phyloP scores from a whole-genome alignment of 352 stramenopile species.

The Pythium plurisporium region DNA sequence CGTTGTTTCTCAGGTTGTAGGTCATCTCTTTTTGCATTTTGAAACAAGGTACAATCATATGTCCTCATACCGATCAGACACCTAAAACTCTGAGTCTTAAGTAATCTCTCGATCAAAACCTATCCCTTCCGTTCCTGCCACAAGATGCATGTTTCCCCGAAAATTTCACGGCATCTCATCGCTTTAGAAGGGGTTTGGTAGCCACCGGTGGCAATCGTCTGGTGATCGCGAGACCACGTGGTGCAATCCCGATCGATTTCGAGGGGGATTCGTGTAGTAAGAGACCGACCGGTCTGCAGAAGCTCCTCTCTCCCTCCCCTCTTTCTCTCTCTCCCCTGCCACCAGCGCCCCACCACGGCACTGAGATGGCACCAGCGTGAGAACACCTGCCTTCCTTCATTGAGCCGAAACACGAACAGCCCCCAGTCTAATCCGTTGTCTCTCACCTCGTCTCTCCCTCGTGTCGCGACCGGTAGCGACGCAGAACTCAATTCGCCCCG shows the following conservation, averaged over 20 bases:
- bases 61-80: not conserved
- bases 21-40: not conserved
- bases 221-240: not conserved
- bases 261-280: constrained; percentile 5
- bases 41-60: not conserved
- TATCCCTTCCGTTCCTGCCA: not conserved
- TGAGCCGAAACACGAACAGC: not conserved
- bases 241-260: not conserved
- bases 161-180: not conserved
- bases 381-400: not conserved
- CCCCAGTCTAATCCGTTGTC: constrained; percentile 5
- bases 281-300: constrained; percentile 3
- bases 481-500: not conserved
- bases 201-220: not conserved
- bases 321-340: not conserved
- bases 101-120: not conserved
- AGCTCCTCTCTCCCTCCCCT: constrained; percentile 1
- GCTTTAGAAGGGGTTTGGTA: constrained; percentile 1
- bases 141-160: constrained; percentile 8
- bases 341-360: constrained; percentile 1
- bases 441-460: not conserved
- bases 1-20: not conserved
- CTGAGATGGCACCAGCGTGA: constrained; percentile 3
- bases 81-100: not conserved
- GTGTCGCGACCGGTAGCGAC: too few relatives aligned